Base-by-base conservation (phyloP, 106 monocot species). In the Phalaenopsis aphrodite region DNA sequence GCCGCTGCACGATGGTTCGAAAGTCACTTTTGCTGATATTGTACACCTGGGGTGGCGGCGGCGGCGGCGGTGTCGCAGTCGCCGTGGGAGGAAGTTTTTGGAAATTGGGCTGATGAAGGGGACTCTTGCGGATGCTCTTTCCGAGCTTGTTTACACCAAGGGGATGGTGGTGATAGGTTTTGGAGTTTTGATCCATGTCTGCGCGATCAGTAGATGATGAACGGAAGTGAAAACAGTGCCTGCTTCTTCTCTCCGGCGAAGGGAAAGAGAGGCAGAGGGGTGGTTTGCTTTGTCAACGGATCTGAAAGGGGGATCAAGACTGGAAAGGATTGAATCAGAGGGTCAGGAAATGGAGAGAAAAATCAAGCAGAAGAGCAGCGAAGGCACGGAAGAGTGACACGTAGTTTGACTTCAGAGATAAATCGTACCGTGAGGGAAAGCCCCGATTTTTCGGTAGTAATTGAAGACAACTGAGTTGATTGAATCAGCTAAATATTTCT, bases 21-120 rank as follows among this genome's bases (percentile, higher is more conserved):
- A 87, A 87, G 24, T 87, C 81, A 84, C 82, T 92, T 81, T 90
- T 90, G 84, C 80, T 90, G 82, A 90, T 90, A 81, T 90, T 90
- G 92, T 92, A 90, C n/a, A 92, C 92, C 79, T 86, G 89, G 38
- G 90, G 87, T 39, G 84, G 87, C 78, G 61, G 78, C 36, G 64
- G 78, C 16, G 41, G 81, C 1, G 10, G 80, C 19, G 1, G 76
- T 5, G 18, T 80, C 37, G 39, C 75, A 2, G 47, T n/a, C 21
- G 46, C 46, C 37, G 58, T 16, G 10, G 61, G 66, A 3, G 38
- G 39, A 9, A 43, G 48, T 55, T 75, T 67, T 36, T 8, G 36
- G 45, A 24, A 57, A 73, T 2, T 18, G 42, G 79, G 48, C 10
- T 77, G 80, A 38, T 86, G 86, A 80, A 83, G 79, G 3, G 84